Evolutionary conservation across 1,139 yeast genomes (phyloP), one percentile per base, ranked within the genome.

Genomic region (Pichia inconspicua): DNA sequence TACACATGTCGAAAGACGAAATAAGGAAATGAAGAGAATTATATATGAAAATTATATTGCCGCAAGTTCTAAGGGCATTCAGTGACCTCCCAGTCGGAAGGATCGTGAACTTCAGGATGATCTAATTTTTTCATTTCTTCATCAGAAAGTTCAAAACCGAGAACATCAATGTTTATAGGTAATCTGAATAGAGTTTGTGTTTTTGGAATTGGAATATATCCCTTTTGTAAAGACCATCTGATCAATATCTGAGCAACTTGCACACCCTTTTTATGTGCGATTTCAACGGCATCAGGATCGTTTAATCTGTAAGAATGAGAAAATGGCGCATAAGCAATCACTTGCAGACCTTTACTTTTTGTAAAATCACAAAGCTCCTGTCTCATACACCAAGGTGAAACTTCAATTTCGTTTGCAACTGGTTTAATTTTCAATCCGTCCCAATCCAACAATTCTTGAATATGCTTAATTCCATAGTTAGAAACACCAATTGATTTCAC

Each of bases 371-470:
- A 78, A 47, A 84, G 65, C 38, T 82, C 83, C 39, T 70, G 69
- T 57, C 88, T 71, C 85, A 80, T 82, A 49, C 82, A 70, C 88
- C 89, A 84, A 0, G 90, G 92, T 53, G 85, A 80, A 17, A 84
- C 75, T 63, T 84, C 90, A 53, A 84, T 75, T 61, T 81, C 84
- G 58, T 82, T 78, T 11, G 79, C 76, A 32, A 67, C 82, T 0
- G 90, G 92, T 50, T 69, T 70, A 50, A 73, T 61, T 54, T 67
- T 74, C 49, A 81, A 65, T 1, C 70, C 75, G 0, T 71, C 66
- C 81, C 84, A 80, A 11, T 60, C 55, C 30, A 79, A 61, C 34
- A 83, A 67, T 63, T 83, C 84, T 53, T 78, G 68, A 15, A 84
- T 59, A 59, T 83, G 89, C 31, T 71, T 70, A n/a, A 62, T 62